Base-by-base conservation (phyloP, 768 basidiomycete species). In the Hysterangium stoloniferum region DNA sequence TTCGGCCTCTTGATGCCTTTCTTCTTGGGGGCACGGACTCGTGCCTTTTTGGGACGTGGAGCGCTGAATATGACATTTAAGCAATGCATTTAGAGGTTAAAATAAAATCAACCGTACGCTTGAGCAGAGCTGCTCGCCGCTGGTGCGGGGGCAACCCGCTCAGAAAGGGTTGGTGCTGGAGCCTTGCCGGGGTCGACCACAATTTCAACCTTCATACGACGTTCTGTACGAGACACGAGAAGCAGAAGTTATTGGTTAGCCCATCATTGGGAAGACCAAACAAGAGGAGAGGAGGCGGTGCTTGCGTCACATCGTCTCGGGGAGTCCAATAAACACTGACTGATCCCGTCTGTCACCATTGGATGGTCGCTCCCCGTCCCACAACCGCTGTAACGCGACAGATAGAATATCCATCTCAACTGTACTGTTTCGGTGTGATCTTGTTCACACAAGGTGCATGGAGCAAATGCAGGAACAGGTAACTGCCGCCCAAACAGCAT, bases 161-260 rank as follows among this genome's bases (percentile, higher is more conserved):
- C 79, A 15, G 80, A 80, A 56, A 99, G 75, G 4, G 87, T 75
- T 17, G 72, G 72, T 8, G 73, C 64, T 9, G 78, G 68, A n/a
- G 83, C 71, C 36, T 78, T 76, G 38, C 82, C 76, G 11, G 90
- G 90, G 71, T 95, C 90, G 64, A 95, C 77, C 38, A 98, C 81
- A 57, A 98, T 90, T 76, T 99, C 95, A 56, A 98, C 93, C 76
- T 93, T 95, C 93, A 98, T 96, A 20, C 91, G 88, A 58, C 89
- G 88, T 77, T 89, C 95, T 98, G 65, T 53, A 42, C 36, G 29
- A 17, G 36, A 32, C 29, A 48, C 27, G 41, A 43, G 37, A 50
- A 52, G 35, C 37, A 45, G 37, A 45, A 51, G 32, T 20, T 50
- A 34, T 52, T 24, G 40, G 35, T 51, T 24, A 42, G 36, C 49